A percentile compares a stretch with the other conserved stretches of the same genome.
These are phyloP conservation scores for Euryodendron excelsum DNA, from an alignment of 148 eudicot genomes.

Conservation along the genomic window DNA sequence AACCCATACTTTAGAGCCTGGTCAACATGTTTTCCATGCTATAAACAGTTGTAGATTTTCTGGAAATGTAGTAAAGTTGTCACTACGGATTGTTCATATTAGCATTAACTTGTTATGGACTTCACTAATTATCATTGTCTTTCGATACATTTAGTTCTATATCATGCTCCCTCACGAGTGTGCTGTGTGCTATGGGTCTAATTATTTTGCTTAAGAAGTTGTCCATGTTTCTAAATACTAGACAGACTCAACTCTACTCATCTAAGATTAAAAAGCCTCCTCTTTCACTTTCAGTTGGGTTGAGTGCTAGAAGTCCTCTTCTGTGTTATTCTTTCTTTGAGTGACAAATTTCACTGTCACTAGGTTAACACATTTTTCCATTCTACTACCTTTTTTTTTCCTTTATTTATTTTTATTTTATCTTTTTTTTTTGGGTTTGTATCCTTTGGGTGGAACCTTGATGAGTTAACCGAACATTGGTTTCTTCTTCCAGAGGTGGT, in stretches of 20 bases:
- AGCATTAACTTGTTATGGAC: background rate
- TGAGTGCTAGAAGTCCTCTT: background rate
- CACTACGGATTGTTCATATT: background rate
- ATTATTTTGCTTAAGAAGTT: background rate
- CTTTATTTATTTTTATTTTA: background rate
- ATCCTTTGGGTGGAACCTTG: background rate
- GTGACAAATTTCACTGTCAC: background rate
- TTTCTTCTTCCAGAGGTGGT: slow-evolving; percentile 46
- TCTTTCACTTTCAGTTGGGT: background rate
- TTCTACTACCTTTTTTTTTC: background rate
- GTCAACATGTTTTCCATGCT: background rate
- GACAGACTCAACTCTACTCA: background rate
- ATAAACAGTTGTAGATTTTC: background rate
- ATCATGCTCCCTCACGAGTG: background rate
- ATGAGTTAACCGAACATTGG: background rate
- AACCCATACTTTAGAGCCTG: background rate
- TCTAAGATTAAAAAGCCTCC: background rate
- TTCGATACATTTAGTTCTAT: background rate
- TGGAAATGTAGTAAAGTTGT: background rate
- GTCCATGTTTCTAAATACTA: background rate
- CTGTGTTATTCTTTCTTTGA: background rate
- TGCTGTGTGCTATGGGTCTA: background rate
- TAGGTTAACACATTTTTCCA: background rate
- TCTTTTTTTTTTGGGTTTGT: background rate
- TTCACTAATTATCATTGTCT: background rate